phyloP scores from a whole-genome alignment of 129 eudicot genomes.

The Ambrosia artemisiifolia region DNA sequence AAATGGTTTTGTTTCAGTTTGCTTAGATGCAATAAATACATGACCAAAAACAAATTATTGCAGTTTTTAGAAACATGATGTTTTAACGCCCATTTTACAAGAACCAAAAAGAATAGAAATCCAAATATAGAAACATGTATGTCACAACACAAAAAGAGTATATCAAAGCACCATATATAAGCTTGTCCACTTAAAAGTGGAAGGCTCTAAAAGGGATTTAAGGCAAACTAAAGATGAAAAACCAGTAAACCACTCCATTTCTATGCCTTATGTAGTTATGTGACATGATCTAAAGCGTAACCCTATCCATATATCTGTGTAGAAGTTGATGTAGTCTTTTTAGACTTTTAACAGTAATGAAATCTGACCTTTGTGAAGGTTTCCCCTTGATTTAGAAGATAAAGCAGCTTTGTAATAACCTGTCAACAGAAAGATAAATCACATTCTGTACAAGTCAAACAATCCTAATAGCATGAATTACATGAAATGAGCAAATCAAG shows the following conservation, averaged over 20 bases:
- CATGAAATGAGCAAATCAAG: neutral
- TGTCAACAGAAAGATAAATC: constrained; percentile 26
- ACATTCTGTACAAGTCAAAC: neutral
- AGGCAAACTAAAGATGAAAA: neutral
- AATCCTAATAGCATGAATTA: neutral
- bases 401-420: constrained; percentile 96
- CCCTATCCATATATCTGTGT: constrained; percentile 14
- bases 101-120: neutral
- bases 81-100: neutral
- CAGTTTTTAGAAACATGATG: constrained; percentile 6
- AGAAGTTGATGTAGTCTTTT: constrained; percentile 12
- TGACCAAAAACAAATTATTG: neutral
- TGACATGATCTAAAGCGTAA: constrained; percentile 9
- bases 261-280: neutral
- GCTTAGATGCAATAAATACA: neutral
- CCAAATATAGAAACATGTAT: neutral
- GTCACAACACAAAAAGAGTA: neutral
- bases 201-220: neutral
- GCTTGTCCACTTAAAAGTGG: neutral
- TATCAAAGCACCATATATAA: neutral
- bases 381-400: constrained; percentile 95
- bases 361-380: constrained; percentile 73
- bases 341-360: constrained; percentile 7
- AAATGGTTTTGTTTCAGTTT: neutral
- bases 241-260: neutral